phyloP scores from a whole-genome alignment of 1,284 basidiomycete species.

The Xanthoconium separans region DNA sequence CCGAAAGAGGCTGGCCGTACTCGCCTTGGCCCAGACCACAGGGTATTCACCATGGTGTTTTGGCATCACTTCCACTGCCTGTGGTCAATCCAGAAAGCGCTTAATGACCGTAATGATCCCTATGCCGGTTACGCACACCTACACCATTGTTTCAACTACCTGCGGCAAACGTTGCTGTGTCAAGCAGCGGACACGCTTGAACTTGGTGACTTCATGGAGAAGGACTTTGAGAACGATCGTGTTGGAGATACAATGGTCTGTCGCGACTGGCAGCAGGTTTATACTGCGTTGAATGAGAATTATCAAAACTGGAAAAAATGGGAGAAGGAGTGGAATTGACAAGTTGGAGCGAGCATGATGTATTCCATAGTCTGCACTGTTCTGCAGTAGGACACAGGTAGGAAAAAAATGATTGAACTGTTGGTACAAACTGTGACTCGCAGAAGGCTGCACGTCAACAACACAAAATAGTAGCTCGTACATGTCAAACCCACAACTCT shows the following conservation, averaged over 20 bases:
- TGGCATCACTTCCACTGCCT: slow-evolving; percentile 17
- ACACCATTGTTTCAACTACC: slow-evolving; percentile 15
- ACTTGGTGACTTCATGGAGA: slow-evolving; percentile 27
- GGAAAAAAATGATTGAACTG: no score
- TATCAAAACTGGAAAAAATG: slow-evolving; percentile 11
- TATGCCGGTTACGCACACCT: slow-evolving; percentile 15
- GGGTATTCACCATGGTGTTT: slow-evolving; percentile 11
- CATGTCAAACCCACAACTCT: no score
- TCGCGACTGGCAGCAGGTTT: slow-evolving; percentile 30
- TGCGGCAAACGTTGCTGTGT: slow-evolving; percentile 32
- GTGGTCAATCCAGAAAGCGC: slow-evolving; percentile 12
- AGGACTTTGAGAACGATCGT: slow-evolving; percentile 13
- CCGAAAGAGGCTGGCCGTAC: slow-evolving; percentile 11
- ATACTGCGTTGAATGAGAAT: slow-evolving; percentile 12
- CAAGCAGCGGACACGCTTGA: slow-evolving; percentile 32
- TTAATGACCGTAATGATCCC: slow-evolving; percentile 9
- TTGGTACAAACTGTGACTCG: no score
- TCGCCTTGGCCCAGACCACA: slow-evolving; percentile 12
- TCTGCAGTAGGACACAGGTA: slow-evolving; percentile 15
- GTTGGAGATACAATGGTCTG: slow-evolving; percentile 30
- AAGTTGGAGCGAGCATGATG: neutral
- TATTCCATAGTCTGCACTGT: slow-evolving; percentile 11
- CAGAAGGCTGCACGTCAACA: no score
- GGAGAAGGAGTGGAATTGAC: slow-evolving; percentile 14
- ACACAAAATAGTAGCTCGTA: no score